Percentiles rank a stretch among this genome's conserved stretches.
Evolutionary conservation across 345 rosid genomes (phyloP).

Genomic region (Leavenworthia alabamica): DNA sequence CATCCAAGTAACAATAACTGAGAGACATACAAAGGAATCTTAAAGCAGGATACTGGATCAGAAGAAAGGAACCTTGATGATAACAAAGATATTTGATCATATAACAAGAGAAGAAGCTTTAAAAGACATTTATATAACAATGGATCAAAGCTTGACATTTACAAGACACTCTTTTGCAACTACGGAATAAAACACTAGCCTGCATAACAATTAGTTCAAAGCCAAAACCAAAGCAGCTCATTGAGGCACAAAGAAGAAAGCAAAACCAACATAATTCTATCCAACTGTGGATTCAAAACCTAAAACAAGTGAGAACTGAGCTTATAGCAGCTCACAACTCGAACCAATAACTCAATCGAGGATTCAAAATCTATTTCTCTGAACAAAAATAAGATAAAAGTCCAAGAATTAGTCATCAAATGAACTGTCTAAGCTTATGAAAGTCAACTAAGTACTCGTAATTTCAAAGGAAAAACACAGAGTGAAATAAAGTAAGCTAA

Average conservation of each 20-base stretch:
- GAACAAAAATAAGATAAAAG: too few species aligned
- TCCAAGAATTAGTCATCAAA: too few species aligned
- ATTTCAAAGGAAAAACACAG: too few species aligned
- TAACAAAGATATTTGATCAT: background rate
- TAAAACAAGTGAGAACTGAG: too few species aligned
- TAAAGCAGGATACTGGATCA: background rate
- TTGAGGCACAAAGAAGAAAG: background rate
- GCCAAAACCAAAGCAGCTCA: constrained; percentile 1
- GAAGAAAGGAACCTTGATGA: background rate
- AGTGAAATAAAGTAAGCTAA: too few species aligned
- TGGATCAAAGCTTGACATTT: background rate
- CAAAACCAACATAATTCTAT: background rate
- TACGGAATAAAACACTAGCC: background rate
- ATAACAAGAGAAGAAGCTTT: background rate
- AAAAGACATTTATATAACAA: background rate
- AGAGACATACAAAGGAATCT: background rate
- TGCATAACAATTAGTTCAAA: background rate
- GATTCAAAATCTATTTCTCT: too few species aligned
- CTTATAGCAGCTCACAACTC: too few species aligned
- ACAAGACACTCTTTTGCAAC: background rate
- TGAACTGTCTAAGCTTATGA: too few species aligned
- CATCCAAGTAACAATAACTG: background rate
- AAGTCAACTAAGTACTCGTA: too few species aligned
- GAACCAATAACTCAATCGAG: too few species aligned
- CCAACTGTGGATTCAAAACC: too few species aligned